Evolutionary conservation across 306 rosid species (phyloP).

Genomic region (Vachellia pachyceras): DNA sequence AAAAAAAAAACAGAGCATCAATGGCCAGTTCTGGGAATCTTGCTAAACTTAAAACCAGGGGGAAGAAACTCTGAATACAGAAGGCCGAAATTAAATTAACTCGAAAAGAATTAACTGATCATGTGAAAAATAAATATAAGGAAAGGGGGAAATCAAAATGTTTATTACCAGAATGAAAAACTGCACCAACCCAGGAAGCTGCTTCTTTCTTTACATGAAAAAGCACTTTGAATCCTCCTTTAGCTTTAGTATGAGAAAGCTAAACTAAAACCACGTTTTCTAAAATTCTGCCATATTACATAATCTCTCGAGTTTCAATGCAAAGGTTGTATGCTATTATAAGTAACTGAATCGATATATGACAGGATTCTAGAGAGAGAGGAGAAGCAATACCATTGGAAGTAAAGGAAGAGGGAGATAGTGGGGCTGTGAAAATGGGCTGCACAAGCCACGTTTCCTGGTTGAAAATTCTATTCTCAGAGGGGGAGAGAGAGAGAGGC

Average conservation of each 20-base stretch:
- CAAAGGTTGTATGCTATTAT: constrained; percentile 42
- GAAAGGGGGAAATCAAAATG: constrained; percentile 22
- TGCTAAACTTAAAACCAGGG: constrained; percentile 40
- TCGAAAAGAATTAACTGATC: constrained; percentile 9
- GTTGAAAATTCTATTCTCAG: constrained; percentile 42
- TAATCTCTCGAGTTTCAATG: constrained; percentile 24
- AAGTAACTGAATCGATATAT: constrained; percentile 32
- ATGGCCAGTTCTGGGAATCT: constrained; percentile 38
- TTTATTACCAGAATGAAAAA: constrained; percentile 53
- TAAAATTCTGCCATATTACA: constrained; percentile 21
- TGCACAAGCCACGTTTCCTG: constrained; percentile 47
- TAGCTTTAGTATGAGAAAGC: constrained; percentile 9
- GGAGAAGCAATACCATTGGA: not conserved
- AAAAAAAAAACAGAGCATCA: constrained; percentile 36
- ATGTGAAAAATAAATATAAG: not conserved
- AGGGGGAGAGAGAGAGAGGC: no score
- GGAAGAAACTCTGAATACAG: constrained; percentile 33
- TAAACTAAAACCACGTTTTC: constrained; percentile 35
- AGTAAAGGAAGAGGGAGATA: constrained; percentile 31
- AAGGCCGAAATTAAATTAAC: constrained; percentile 40
- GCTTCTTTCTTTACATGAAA: constrained; percentile 39
- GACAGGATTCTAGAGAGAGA: constrained; percentile 28
- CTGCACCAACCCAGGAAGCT: constrained; percentile 58
- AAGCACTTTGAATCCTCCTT: constrained; percentile 38
- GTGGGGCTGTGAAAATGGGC: constrained; percentile 42